Conservation (phyloP, 306 rosid genomes). For the Vigna hirtella region DNA sequence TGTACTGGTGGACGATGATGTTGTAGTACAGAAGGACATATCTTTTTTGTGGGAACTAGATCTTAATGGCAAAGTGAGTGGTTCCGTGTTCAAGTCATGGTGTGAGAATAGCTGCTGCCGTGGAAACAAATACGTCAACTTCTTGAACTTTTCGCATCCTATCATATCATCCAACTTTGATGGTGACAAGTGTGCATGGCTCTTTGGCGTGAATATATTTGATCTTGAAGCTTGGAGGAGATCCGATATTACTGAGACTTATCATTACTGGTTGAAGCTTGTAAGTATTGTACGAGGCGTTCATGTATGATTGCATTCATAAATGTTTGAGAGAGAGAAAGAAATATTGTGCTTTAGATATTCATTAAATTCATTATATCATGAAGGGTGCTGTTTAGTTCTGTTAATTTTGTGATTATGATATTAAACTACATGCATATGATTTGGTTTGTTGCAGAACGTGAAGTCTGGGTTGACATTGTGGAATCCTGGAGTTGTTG, state of each 20-base stretch:
- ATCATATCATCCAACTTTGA: slow-evolving; percentile 67
- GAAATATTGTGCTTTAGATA: neutral
- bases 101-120: slow-evolving; percentile 72
- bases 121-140: slow-evolving; percentile 63
- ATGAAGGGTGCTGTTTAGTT: neutral
- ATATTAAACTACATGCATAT: neutral
- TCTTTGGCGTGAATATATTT: slow-evolving; percentile 74
- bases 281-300: slow-evolving; percentile 51
- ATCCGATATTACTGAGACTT: slow-evolving; percentile 66
- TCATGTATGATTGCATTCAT: too few relatives aligned
- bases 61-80: slow-evolving; percentile 81
- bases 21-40: slow-evolving; percentile 81
- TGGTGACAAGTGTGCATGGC: slow-evolving; percentile 69
- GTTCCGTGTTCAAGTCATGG: slow-evolving; percentile 76
- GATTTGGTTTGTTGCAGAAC: slow-evolving; percentile 53
- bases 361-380: neutral
- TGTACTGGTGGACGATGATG: slow-evolving; percentile 80
- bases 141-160: slow-evolving; percentile 76
- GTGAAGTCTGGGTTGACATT: slow-evolving; percentile 60
- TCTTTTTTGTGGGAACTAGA: slow-evolving; percentile 78
- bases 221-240: slow-evolving; percentile 89
- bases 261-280: slow-evolving; percentile 70
- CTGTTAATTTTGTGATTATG: neutral
- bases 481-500: slow-evolving; percentile 78
- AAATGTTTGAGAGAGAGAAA: too few relatives aligned